Percentiles rank a stretch among this genome's conserved stretches.
Evolutionary conservation across 1,284 basidiomycete genomes (phyloP).

Genomic region (Inonotus hispidus): DNA sequence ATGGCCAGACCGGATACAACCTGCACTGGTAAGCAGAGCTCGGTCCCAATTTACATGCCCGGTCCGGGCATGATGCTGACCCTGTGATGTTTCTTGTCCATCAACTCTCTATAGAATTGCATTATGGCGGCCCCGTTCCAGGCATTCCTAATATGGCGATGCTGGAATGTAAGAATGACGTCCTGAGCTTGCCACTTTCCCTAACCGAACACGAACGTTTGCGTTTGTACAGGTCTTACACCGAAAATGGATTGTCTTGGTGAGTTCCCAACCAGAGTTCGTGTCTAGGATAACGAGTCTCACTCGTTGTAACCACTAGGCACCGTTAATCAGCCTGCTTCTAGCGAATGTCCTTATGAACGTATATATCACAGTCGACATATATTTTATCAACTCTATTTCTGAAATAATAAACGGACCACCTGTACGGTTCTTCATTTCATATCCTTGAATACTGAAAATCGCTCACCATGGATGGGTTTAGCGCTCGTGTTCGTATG

Average conservation of each 20-base stretch:
- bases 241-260: constrained; percentile 22
- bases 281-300: background rate
- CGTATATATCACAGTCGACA: constrained; percentile 23
- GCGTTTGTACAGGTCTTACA: constrained; percentile 22
- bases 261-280: constrained; percentile 19
- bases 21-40: constrained; percentile 23
- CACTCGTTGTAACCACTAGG: constrained; percentile 14
- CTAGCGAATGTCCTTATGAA: constrained; percentile 23
- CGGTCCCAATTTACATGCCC: background rate
- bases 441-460: background rate
- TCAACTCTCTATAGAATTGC: constrained; percentile 22
- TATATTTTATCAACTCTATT: constrained; percentile 16
- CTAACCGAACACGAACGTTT: too few species aligned
- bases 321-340: constrained; percentile 21
- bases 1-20: constrained; percentile 28
- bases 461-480: background rate
- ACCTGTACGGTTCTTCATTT: constrained; percentile 19
- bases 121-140: constrained; percentile 29
- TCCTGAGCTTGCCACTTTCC: background rate
- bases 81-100: background rate
- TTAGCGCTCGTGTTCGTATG: constrained; percentile 11
- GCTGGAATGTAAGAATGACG: constrained; percentile 23
- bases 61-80: background rate
- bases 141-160: constrained; percentile 29
- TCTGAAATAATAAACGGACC: constrained; percentile 13